Conservation (phyloP, 164 flowering plant species). For the Cinnamomum chago region DNA sequence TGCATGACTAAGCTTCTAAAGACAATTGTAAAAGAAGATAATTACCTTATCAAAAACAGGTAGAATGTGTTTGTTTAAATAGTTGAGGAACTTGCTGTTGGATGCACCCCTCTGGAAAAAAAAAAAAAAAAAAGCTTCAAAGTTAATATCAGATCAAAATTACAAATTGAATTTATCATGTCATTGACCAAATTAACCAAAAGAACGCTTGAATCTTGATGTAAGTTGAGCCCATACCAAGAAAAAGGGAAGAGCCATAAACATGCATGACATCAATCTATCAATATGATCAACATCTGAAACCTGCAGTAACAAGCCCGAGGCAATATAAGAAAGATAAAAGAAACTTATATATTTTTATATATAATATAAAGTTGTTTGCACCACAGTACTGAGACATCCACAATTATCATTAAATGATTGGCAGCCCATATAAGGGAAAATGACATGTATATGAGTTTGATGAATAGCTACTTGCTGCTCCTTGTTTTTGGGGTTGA, state of each 20-base stretch:
- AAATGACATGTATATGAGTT: no score
- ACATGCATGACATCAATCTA: slow-evolving; percentile 80
- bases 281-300: slow-evolving; percentile 87
- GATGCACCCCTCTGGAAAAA: slow-evolving; percentile 88
- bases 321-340: not conserved
- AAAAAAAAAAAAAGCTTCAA: slow-evolving; percentile 2
- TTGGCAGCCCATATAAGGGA: no score
- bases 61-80: slow-evolving; percentile 76
- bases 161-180: not conserved
- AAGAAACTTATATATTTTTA: no score
- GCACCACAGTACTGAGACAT: no score
- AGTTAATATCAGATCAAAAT: not conserved
- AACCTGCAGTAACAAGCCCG: slow-evolving; percentile 48
- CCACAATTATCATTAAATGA: no score
- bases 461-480: no score
- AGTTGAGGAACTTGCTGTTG: slow-evolving; percentile 83
- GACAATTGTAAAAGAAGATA: not conserved
- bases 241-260: slow-evolving; percentile 85
- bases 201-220: not conserved
- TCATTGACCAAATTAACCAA: not conserved
- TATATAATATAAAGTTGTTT: no score
- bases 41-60: slow-evolving; percentile 88
- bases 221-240: slow-evolving; percentile 39
- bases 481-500: no score
- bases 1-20: not conserved